Conservation (phyloP, 2,329 filamentous ascomycete genomes). For the Apiospora hydei region DNA sequence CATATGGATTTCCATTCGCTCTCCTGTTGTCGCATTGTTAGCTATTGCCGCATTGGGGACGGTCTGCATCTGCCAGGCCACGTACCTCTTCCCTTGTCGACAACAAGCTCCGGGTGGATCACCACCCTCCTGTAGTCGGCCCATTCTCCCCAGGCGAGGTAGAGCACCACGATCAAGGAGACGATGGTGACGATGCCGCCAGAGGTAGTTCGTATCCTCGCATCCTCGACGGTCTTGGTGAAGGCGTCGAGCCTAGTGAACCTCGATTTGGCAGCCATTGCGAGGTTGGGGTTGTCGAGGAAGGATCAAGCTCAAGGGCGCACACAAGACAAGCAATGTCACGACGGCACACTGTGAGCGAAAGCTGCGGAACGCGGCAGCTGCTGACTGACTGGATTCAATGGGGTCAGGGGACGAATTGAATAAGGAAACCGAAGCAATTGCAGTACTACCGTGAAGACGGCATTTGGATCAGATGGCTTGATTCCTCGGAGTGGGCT, state of each 20-base stretch:
- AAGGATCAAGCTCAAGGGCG: slow-evolving; percentile 18
- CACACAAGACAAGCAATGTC: background rate
- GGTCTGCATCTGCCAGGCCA: slow-evolving; percentile 1
- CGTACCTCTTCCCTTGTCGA: slow-evolving; percentile 93
- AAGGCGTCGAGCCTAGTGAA: slow-evolving; percentile 98
- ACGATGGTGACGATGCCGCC: slow-evolving; percentile 94
- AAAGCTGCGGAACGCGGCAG: slow-evolving; percentile 19
- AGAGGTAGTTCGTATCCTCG: slow-evolving; percentile 91
- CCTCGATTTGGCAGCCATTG: slow-evolving; percentile 89
- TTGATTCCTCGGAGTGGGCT: background rate
- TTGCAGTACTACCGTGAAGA: slow-evolving; percentile 21
- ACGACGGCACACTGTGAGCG: background rate
- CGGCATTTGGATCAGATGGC: slow-evolving; percentile 20
- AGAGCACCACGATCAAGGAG: slow-evolving; percentile 87
- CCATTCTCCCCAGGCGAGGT: slow-evolving; percentile 95
- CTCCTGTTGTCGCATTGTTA: slow-evolving; percentile 60
- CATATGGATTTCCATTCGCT: slow-evolving; percentile 99
- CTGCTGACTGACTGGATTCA: slow-evolving; percentile 23
- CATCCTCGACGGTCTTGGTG: slow-evolving; percentile 98
- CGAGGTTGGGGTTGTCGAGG: background rate
- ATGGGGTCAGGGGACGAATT: slow-evolving; percentile 25
- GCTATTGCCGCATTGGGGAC: background rate
- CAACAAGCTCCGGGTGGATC: slow-evolving; percentile 90
- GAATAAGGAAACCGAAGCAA: slow-evolving; percentile 23
- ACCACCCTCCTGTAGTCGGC: slow-evolving; percentile 85